phyloP scores from a whole-genome alignment of 1,139 yeast species.

The Meyerozyma sp. region DNA sequence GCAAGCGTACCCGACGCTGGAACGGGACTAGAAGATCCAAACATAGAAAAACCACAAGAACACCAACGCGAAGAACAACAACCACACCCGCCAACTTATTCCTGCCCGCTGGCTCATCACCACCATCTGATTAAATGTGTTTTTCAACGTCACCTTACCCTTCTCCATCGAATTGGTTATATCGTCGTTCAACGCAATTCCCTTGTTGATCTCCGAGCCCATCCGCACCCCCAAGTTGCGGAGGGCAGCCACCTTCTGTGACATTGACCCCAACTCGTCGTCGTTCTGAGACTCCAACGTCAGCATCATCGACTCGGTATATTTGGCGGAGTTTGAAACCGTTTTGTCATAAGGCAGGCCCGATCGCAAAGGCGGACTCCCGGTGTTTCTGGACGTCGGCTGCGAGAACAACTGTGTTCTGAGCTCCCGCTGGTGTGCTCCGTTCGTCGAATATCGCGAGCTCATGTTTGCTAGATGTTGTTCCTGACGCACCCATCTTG shows the following conservation, averaged over 20 bases:
- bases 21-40: conserved; percentile 51
- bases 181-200: conserved; percentile 56
- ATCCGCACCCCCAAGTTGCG: conserved; percentile 68
- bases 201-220: conserved; percentile 81
- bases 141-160: conserved; percentile 48
- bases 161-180: conserved; percentile 43
- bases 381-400: conserved; percentile 19
- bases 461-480: conserved; percentile 11
- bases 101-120: conserved; percentile 81
- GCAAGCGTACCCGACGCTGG: conserved; percentile 12
- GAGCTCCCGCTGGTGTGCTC: conserved; percentile 42
- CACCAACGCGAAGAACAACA: conserved; percentile 57
- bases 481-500: neutral
- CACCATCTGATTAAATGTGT: conserved; percentile 70
- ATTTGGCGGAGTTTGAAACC: conserved; percentile 31
- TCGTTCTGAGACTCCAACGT: conserved; percentile 82
- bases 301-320: conserved; percentile 54
- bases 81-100: conserved; percentile 76
- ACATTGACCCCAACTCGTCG: conserved; percentile 66
- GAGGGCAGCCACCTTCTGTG: conserved; percentile 63
- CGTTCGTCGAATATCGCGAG: conserved; percentile 24
- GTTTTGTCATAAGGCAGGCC: conserved; percentile 49
- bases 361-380: conserved; percentile 33
- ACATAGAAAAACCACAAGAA: conserved; percentile 72
- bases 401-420: conserved; percentile 40